Percentiles rank a stretch among this genome's conserved stretches.
phyloP scores from a whole-genome alignment of 345 rosid species.

The Arabidopsis suecica region DNA sequence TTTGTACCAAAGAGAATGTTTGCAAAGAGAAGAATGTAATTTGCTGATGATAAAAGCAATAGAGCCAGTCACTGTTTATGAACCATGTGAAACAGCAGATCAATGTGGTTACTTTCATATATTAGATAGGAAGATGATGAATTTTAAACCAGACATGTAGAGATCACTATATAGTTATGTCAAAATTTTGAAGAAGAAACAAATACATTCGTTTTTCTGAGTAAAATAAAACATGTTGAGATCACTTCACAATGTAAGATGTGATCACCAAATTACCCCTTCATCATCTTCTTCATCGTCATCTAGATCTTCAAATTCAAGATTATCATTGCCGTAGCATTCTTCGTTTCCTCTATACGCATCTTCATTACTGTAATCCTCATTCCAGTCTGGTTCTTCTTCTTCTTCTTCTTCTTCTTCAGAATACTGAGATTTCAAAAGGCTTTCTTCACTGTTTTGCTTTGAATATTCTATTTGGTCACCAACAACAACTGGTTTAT shows the following conservation, averaged over 20 bases:
- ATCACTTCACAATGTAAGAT: conserved; percentile 27
- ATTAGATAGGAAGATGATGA: conserved; percentile 11
- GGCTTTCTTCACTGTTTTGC: conserved; percentile 30
- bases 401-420: neutral
- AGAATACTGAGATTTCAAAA: conserved; percentile 6
- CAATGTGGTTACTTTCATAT: conserved; percentile 19
- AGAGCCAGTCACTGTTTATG: neutral
- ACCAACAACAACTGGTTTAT: conserved; percentile 13
- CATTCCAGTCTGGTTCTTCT: conserved; percentile 28
- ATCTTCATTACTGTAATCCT: conserved; percentile 33
- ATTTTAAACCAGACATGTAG: neutral
- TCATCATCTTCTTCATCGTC: conserved; percentile 26
- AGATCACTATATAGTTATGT: neutral
- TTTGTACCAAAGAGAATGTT: conserved; percentile 2
- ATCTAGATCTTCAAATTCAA: conserved; percentile 26
- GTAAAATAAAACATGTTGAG: conserved; percentile 12
- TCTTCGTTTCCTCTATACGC: conserved; percentile 19
- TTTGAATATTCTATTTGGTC: conserved; percentile 21
- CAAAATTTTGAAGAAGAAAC: neutral
- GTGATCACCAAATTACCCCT: conserved; percentile 39
- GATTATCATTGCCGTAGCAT: conserved; percentile 16
- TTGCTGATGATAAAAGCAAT: neutral
- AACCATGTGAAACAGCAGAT: conserved; percentile 19
- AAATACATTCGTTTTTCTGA: neutral
- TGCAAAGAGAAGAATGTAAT: conserved; percentile 1